Conservation (phyloP, 2,329 filamentous ascomycete species). For the Colletotrichum scovillei region DNA sequence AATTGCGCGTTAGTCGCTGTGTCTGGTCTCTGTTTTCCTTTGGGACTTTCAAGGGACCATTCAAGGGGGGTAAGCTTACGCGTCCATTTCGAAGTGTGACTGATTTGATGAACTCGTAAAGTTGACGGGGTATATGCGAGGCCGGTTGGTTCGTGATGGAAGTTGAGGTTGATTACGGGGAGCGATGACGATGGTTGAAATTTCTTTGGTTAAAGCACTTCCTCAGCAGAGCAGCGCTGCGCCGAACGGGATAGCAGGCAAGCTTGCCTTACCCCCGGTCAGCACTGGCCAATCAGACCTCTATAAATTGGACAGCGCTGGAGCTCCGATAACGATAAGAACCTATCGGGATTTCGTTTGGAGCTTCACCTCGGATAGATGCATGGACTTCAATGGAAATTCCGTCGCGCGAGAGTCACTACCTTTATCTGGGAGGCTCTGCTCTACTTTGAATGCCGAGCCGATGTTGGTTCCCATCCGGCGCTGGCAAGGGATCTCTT, state of each 20-base stretch:
- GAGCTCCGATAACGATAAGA: conserved; percentile 31
- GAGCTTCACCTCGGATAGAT: conserved; percentile 8
- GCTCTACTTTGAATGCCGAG: too few species aligned
- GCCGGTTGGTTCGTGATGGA: background rate
- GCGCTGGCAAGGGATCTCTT: too few species aligned
- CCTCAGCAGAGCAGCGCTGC: background rate
- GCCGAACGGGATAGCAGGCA: background rate
- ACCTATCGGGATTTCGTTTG: background rate
- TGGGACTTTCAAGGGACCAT: conserved; percentile 18
- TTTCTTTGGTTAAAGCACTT: conserved; percentile 33
- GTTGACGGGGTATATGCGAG: background rate
- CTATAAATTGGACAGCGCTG: background rate
- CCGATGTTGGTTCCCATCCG: too few species aligned
- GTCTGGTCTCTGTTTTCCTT: conserved; percentile 15
- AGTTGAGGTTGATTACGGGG: conserved; percentile 9
- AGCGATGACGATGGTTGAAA: conserved; percentile 35
- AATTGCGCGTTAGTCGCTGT: conserved; percentile 31
- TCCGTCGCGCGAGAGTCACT: background rate
- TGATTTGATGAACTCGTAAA: background rate
- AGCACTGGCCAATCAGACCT: conserved; percentile 15
- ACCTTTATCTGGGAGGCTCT: too few species aligned
- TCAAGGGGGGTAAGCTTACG: conserved; percentile 32
- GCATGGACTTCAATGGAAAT: background rate
- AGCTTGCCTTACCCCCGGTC: conserved; percentile 30
- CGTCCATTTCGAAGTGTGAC: conserved; percentile 35